These are phyloP conservation scores for Apiospora kogelbergensis DNA, from an alignment of 2,329 filamentous ascomycete genomes.

Conservation along the genomic window DNA sequence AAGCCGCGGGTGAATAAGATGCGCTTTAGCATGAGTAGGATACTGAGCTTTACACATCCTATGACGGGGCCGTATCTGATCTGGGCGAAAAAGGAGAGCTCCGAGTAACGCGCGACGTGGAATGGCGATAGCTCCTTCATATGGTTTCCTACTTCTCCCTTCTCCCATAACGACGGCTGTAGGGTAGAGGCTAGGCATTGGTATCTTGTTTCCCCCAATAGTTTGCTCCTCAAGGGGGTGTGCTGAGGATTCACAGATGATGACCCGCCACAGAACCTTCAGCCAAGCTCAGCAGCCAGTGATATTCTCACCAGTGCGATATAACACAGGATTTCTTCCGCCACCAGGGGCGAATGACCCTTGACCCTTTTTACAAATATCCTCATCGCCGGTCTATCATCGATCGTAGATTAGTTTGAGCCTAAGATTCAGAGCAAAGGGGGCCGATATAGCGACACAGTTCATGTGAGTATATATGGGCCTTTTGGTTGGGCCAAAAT, in stretches of 20 bases:
- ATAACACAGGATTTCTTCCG: background rate
- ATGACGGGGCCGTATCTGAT: slow-evolving; percentile 19
- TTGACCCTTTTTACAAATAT: background rate
- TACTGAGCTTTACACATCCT: slow-evolving; percentile 20
- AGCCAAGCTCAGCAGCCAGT: too few species aligned
- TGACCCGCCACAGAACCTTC: background rate
- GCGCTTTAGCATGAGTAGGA: slow-evolving; percentile 22
- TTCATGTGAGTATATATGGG: background rate
- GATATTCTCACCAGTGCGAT: background rate
- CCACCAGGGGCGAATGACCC: background rate
- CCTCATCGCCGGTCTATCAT: background rate
- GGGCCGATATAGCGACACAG: too few species aligned
- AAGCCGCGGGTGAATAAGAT: slow-evolving; percentile 19
- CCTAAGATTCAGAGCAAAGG: background rate
- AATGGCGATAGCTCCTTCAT: slow-evolving; percentile 24
- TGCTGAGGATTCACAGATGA: background rate
- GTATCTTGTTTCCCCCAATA: too few species aligned
- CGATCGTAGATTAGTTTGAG: too few species aligned
- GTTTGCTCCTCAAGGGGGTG: too few species aligned
- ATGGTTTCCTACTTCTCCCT: background rate
- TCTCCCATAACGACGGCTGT: background rate
- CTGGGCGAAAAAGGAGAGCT: slow-evolving; percentile 12
- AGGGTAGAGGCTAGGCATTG: background rate
- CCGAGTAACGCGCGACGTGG: slow-evolving; percentile 20
- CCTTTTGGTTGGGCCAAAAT: background rate